phyloP scores from a whole-genome alignment of 495 filamentous ascomycete species.

The Antarctomyces pellizariae region DNA sequence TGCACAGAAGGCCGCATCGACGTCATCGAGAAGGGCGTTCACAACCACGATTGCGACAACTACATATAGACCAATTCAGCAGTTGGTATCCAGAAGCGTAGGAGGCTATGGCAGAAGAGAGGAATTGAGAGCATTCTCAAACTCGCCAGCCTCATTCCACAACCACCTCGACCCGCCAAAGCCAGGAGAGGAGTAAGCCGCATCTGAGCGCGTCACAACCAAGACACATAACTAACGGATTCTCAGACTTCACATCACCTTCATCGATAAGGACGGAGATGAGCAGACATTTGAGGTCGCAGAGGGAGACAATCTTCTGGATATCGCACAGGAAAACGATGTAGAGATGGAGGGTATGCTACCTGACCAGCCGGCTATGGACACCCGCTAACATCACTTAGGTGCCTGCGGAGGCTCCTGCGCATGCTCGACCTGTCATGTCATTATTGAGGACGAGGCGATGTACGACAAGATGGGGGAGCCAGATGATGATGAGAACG shows the following conservation, averaged over 20 bases:
- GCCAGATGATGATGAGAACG: slow-evolving; percentile 92
- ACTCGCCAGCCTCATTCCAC: slow-evolving; percentile 33
- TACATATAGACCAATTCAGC: too few species aligned
- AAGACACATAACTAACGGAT: slow-evolving; percentile 3
- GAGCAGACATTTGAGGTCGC: slow-evolving; percentile 54
- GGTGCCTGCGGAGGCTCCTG: slow-evolving; percentile 89
- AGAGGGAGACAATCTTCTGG: slow-evolving; percentile 74
- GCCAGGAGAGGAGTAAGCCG: slow-evolving; percentile 75
- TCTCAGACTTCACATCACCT: slow-evolving; percentile 62
- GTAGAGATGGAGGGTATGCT: slow-evolving; percentile 78
- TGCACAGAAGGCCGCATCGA: too few species aligned
- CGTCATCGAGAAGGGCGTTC: too few species aligned
- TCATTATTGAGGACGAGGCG: slow-evolving; percentile 65
- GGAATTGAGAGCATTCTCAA: slow-evolving; percentile 34
- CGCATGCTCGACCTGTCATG: slow-evolving; percentile 92
- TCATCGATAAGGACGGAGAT: slow-evolving; percentile 79
- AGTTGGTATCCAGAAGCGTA: not conserved
- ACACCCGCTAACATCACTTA: slow-evolving; percentile 10
- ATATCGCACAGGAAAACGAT: slow-evolving; percentile 86
- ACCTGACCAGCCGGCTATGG: not conserved
- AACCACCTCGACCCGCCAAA: slow-evolving; percentile 67
- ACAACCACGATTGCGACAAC: too few species aligned
- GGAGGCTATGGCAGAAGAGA: not conserved
- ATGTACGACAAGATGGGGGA: slow-evolving; percentile 84
- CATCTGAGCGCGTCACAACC: not conserved